Conservation (phyloP, 441 rosid species). For the Mallotus japonicus region DNA sequence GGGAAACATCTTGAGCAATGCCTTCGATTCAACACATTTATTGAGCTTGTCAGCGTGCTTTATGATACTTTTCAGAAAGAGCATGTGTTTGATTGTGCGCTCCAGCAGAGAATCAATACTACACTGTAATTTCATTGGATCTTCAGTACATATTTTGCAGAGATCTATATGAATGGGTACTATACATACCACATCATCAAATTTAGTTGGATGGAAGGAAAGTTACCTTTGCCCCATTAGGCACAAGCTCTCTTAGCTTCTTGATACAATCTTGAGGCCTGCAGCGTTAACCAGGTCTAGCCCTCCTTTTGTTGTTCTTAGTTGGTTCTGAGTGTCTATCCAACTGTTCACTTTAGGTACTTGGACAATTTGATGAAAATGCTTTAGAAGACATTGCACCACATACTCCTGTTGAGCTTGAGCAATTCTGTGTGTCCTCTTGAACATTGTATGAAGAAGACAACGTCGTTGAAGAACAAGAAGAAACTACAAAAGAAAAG, state of each 20-base stretch:
- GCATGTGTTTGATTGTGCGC: conserved; percentile 92
- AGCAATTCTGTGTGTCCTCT: conserved; percentile 42
- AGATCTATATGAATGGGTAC: conserved; percentile 19
- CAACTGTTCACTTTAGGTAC: conserved; percentile 61
- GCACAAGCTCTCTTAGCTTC: conserved; percentile 93
- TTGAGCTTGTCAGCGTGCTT: conserved; percentile 87
- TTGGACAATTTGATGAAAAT: conserved; percentile 70
- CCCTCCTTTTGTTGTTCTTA: conserved; percentile 67
- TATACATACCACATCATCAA: conserved; percentile 17
- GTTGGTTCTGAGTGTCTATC: conserved; percentile 58
- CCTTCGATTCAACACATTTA: conserved; percentile 68
- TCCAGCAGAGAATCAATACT: conserved; percentile 96
- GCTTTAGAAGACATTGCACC: conserved; percentile 65
- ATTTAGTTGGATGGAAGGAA: conserved; percentile 26
- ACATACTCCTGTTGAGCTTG: conserved; percentile 59
- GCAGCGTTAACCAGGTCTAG: conserved; percentile 78
- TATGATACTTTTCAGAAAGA: conserved; percentile 71
- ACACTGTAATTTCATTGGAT: conserved; percentile 60
- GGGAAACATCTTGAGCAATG: conserved; percentile 24
- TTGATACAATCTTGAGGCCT: conserved; percentile 96
- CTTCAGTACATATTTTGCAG: conserved; percentile 31
- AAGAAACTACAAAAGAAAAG: too few species aligned
- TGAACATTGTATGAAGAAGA: too few species aligned
- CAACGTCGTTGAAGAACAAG: too few species aligned
- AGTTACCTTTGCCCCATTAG: conserved; percentile 92